Evolutionary conservation across 495 filamentous ascomycete genomes (phyloP).

Genomic region (Penicillium lagena): DNA sequence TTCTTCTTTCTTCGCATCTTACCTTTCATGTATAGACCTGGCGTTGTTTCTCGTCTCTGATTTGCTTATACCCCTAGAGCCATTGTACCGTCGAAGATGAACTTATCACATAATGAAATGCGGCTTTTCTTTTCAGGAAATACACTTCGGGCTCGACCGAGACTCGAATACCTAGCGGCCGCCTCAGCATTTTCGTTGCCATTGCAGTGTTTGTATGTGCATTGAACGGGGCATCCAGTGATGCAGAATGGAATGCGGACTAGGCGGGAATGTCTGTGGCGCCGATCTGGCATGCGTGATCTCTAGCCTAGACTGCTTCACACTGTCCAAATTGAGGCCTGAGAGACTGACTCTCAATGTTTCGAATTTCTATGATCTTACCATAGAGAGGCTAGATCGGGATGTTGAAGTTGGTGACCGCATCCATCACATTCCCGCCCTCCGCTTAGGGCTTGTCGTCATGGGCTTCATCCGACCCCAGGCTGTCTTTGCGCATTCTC

Average conservation of each 20-base stretch:
- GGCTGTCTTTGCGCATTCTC: too few species aligned
- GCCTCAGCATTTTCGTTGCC: too few species aligned
- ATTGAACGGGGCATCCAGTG: slow-evolving; percentile 3
- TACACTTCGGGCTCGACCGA: too few species aligned
- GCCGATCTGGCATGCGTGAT: slow-evolving; percentile 6
- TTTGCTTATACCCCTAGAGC: slow-evolving; percentile 22
- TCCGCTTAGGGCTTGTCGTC: too few species aligned
- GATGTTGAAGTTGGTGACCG: too few species aligned
- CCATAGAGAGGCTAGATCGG: too few species aligned
- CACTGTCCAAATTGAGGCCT: background rate
- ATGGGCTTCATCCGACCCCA: too few species aligned
- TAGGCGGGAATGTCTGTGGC: slow-evolving; percentile 9
- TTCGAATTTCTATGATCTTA: too few species aligned
- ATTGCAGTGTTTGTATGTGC: background rate
- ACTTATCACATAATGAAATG: background rate
- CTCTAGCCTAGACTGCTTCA: background rate
- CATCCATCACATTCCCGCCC: too few species aligned
- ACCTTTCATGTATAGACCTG: slow-evolving; percentile 12
- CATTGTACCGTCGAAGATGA: slow-evolving; percentile 1
- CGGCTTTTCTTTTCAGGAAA: background rate
- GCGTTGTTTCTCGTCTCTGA: slow-evolving; percentile 6
- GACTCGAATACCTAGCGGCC: too few species aligned
- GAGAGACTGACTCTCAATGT: too few species aligned
- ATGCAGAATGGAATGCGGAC: slow-evolving; percentile 11
- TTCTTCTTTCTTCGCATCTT: background rate